Evolutionary conservation across 2,329 filamentous ascomycete genomes (phyloP), one percentile per base, ranked within the genome.

Genomic region (Stromatinia cepivora): DNA sequence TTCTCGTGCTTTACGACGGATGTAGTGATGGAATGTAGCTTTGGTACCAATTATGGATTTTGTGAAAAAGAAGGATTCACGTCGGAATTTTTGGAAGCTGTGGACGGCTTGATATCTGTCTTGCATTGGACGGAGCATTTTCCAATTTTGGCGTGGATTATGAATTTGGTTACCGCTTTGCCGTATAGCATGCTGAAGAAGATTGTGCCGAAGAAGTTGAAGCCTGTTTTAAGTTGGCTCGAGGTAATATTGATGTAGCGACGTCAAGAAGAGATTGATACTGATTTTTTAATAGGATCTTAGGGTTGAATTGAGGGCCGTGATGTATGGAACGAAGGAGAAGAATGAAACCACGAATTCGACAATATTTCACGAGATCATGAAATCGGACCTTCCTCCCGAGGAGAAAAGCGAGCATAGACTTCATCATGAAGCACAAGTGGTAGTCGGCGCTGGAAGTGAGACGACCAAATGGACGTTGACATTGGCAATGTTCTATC

Each of bases 381-480:
- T 62, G 39, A 20, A 42, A n/a, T 68, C 66, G 2, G 48, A 74
- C n/a, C 76, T 83, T 0, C 79, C 81, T 1, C 53, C 71, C 0
- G 45, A 73, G 7, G 81, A 81, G 46, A 82, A 81, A 71, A 72
- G 75, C 0, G 45, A 74, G 0, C 28, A 62, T 1, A 75, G 81
- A 0, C 72, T 82, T 9, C 71, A 71, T 7, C 72, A 78, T 4
- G 81, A 83, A 22, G 77, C 63, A 28, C 69, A 72, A 54, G 57
- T 81, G 1, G 75, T 79, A 8, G 75, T 74, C 1, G 59, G 66
- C 25, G 81, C 81, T 7, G 81, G 80, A 2, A 79, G 78, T n/a
- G 77, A 81, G 48, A 83, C 81, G 0, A 79, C 77, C 0, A 75
- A 75, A 11, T 77, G 76, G 72, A 74, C 78, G 0, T 72, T 83